These are phyloP conservation scores for Aspergillus proliferans DNA, from an alignment of 2,329 filamentous ascomycete species.

Conservation along the genomic window DNA sequence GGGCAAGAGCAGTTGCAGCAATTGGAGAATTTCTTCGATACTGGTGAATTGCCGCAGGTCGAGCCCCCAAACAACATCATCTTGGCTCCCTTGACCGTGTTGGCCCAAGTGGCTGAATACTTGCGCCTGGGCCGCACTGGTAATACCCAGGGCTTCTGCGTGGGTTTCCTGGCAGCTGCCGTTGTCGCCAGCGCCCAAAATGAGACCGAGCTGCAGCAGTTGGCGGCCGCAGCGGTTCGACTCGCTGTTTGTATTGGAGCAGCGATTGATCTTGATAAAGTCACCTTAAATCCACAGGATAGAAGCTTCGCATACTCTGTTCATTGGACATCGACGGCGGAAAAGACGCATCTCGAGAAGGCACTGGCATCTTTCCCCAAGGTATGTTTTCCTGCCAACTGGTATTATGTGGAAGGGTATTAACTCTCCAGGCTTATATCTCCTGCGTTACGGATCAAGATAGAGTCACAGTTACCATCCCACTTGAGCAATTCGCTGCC, in stretches of 20 bases:
- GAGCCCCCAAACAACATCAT: no score
- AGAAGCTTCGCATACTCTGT: neutral
- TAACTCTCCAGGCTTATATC: neutral
- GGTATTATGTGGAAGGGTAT: no score
- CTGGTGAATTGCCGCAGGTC: no score
- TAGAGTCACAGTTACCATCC: neutral
- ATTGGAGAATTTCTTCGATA: no score
- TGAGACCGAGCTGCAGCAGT: neutral
- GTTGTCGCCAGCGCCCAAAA: neutral
- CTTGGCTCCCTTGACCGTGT: no score
- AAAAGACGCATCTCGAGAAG: neutral
- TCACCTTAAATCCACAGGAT: neutral
- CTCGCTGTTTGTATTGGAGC: neutral
- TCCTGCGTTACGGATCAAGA: neutral
- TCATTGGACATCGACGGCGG: neutral
- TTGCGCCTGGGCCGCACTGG: no score
- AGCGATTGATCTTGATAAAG: neutral
- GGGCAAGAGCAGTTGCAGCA: no score
- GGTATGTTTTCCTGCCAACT: neutral
- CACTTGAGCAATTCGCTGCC: neutral
- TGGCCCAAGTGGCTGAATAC: no score
- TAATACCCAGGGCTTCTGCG: neutral
- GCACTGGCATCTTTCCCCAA: neutral
- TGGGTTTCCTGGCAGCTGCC: neutral
- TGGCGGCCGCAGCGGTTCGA: neutral